These are phyloP conservation scores for Pseudogymnoascus pannorum DNA, from an alignment of 2,329 filamentous ascomycete species.

Conservation along the genomic window DNA sequence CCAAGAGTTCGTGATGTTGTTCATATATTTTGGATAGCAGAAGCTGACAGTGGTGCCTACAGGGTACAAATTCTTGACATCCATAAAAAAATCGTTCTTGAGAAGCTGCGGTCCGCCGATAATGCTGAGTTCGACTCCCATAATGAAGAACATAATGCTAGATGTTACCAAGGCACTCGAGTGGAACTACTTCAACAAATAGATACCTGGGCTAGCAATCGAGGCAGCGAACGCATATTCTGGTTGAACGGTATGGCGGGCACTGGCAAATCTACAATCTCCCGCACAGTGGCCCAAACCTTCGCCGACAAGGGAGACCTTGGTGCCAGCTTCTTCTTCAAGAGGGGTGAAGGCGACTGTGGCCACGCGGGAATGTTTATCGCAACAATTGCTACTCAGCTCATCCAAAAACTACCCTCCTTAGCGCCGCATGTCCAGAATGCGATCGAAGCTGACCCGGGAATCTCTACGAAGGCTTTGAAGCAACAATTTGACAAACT, in stretches of 20 bases:
- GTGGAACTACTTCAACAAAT: constrained; percentile 28
- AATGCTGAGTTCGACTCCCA: constrained; percentile 30
- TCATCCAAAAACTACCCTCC: constrained; percentile 18
- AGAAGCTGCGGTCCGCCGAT: constrained; percentile 9
- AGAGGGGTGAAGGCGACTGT: constrained; percentile 26
- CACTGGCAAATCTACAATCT: constrained; percentile 30
- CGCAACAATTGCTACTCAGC: constrained; percentile 25
- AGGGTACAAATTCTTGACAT: constrained; percentile 8
- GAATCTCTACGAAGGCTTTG: constrained; percentile 18
- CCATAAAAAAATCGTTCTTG: constrained; percentile 5
- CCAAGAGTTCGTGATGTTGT: constrained; percentile 26
- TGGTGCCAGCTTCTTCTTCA: constrained; percentile 31
- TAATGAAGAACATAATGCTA: constrained; percentile 27
- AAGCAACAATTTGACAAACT: constrained; percentile 26
- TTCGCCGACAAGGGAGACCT: constrained; percentile 19
- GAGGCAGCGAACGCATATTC: constrained; percentile 24
- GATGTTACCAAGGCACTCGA: constrained; percentile 29
- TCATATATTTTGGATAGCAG: background rate
- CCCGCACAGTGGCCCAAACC: constrained; percentile 28
- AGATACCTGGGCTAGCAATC: constrained; percentile 24
- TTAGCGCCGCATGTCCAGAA: constrained; percentile 17
- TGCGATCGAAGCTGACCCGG: constrained; percentile 15
- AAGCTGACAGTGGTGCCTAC: background rate
- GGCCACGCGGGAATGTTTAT: constrained; percentile 27
- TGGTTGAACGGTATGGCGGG: constrained; percentile 35